Conservation (phyloP, 1,139 yeast species). For the Yamadazyma buinensis region DNA sequence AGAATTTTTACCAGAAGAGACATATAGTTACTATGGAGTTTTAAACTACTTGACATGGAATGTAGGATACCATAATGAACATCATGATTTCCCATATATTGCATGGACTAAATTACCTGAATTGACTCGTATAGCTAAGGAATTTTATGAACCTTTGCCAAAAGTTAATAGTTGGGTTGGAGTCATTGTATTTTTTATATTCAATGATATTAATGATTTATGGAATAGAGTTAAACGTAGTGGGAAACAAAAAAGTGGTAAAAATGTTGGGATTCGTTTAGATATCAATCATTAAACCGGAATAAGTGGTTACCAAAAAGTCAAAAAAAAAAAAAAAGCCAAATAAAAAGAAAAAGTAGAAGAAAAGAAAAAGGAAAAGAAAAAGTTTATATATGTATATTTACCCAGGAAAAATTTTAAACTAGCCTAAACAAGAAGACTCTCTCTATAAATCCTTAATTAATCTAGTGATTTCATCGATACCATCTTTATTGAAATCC, state of each 20-base stretch:
- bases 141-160: slow-evolving; percentile 82
- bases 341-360: neutral
- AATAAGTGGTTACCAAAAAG: neutral
- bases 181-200: slow-evolving; percentile 69
- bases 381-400: neutral
- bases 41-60: slow-evolving; percentile 81
- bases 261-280: slow-evolving; percentile 16
- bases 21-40: slow-evolving; percentile 84
- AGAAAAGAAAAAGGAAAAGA: neutral
- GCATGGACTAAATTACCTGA: slow-evolving; percentile 83
- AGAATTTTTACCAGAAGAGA: slow-evolving; percentile 59
- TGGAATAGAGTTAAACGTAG: slow-evolving; percentile 78
- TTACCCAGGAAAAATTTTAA: too few relatives aligned
- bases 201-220: slow-evolving; percentile 62
- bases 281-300: slow-evolving; percentile 13
- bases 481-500: slow-evolving; percentile 39
- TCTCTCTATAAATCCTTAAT: slow-evolving; percentile 39
- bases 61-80: slow-evolving; percentile 92
- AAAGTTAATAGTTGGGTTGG: slow-evolving; percentile 74
- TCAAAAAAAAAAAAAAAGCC: neutral
- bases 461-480: slow-evolving; percentile 57
- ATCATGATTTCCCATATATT: slow-evolving; percentile 90
- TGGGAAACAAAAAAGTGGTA: slow-evolving; percentile 39
- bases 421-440: too few relatives aligned
- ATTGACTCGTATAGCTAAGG: slow-evolving; percentile 65